Evolutionary conservation across 495 filamentous ascomycete genomes (phyloP).

Genomic region (Tetracladium marchalianum): DNA sequence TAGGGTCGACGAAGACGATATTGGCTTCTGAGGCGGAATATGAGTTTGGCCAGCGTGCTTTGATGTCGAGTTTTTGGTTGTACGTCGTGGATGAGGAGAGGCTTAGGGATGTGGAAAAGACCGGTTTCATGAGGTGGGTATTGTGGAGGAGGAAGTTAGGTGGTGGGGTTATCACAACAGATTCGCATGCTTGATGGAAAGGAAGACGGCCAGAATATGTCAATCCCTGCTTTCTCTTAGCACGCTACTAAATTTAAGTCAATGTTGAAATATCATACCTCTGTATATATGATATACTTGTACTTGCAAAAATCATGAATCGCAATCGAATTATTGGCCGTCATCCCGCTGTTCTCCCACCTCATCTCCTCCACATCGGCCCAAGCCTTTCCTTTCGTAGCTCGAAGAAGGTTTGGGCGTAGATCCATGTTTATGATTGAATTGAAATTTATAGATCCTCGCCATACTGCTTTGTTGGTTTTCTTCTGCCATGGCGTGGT

Average conservation of each 20-base stretch:
- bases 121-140: conserved; percentile 35
- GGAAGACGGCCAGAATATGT: conserved; percentile 48
- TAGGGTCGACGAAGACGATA: conserved; percentile 39
- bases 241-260: not conserved
- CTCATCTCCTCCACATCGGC: conserved; percentile 38
- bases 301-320: conserved; percentile 42
- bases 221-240: conserved; percentile 26
- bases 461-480: conserved; percentile 57
- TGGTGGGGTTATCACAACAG: conserved; percentile 37
- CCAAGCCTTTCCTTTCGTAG: conserved; percentile 29
- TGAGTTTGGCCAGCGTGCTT: conserved; percentile 26
- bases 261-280: conserved; percentile 18
- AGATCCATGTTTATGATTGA: conserved; percentile 28
- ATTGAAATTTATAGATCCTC: conserved; percentile 49
- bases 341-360: conserved; percentile 21
- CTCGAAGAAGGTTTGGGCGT: conserved; percentile 32
- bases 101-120: conserved; percentile 27
- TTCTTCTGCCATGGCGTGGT: conserved; percentile 37
- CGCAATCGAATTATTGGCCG: conserved; percentile 26
- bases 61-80: not conserved
- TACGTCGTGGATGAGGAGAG: not conserved
- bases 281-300: conserved; percentile 48
- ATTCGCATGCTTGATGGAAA: conserved; percentile 40
- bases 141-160: conserved; percentile 39
- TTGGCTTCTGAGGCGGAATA: conserved; percentile 34